Percentiles rank a stretch among this genome's conserved stretches.
Evolutionary conservation across 2,329 filamentous ascomycete genomes (phyloP).

Genomic region (Pseudophaeomoniella oleicola): DNA sequence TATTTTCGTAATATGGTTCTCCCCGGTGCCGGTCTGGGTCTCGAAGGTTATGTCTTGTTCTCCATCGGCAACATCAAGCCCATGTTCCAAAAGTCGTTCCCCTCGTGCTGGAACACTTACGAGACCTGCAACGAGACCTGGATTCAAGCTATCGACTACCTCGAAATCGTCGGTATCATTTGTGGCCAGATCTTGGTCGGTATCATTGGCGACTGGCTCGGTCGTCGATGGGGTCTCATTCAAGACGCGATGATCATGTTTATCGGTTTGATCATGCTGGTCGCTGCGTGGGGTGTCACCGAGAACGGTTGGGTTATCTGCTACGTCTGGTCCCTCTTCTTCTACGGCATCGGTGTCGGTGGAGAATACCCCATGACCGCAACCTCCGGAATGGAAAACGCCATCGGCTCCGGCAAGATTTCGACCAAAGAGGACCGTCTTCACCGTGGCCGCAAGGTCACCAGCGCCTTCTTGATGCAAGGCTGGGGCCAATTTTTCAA

Average conservation of each 20-base stretch:
- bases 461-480: slow-evolving; percentile 93
- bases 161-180: slow-evolving; percentile 92
- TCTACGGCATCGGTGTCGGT: slow-evolving; percentile 56
- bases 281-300: slow-evolving; percentile 73
- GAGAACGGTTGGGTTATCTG: slow-evolving; percentile 94
- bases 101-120: slow-evolving; percentile 57
- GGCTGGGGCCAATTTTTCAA: slow-evolving; percentile 96
- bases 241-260: slow-evolving; percentile 95
- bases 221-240: slow-evolving; percentile 87
- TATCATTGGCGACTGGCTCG: slow-evolving; percentile 63
- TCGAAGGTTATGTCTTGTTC: slow-evolving; percentile 93
- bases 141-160: slow-evolving; percentile 72
- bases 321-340: slow-evolving; percentile 89
- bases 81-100: slow-evolving; percentile 63
- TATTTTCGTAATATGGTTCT: slow-evolving; percentile 87
- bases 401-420: slow-evolving; percentile 68
- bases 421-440: slow-evolving; percentile 87
- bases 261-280: slow-evolving; percentile 79
- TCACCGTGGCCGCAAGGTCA: slow-evolving; percentile 90
- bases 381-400: slow-evolving; percentile 86
- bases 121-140: slow-evolving; percentile 62
- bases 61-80: slow-evolving; percentile 88
- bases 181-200: slow-evolving; percentile 81
- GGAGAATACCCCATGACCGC: slow-evolving; percentile 63
- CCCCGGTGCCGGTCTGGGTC: slow-evolving; percentile 77